phyloP scores from a whole-genome alignment of 495 filamentous ascomycete species.

The Penicillium maclennaniae region DNA sequence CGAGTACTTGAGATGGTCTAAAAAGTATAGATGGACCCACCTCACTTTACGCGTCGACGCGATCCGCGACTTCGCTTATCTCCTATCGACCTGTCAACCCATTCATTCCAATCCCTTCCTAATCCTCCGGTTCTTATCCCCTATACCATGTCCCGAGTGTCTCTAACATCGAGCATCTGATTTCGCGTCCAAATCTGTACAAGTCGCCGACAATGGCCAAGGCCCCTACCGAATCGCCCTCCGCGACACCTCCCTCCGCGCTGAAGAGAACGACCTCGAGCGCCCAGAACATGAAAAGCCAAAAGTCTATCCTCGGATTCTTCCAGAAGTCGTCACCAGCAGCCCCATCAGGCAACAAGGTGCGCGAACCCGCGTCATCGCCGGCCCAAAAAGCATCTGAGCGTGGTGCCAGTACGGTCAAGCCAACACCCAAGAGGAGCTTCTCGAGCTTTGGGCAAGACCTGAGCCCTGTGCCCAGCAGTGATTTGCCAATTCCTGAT shows the following conservation, averaged over 20 bases:
- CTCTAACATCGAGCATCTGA: background rate
- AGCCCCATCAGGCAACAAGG: conserved; percentile 31
- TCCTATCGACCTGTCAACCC: conserved; percentile 2
- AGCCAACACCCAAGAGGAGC: conserved; percentile 31
- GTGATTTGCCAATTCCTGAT: conserved; percentile 52
- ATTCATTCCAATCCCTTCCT: background rate
- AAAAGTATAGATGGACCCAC: background rate
- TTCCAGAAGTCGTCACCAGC: conserved; percentile 65
- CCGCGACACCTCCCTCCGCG: conserved; percentile 34
- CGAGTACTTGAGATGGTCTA: background rate
- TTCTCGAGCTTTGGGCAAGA: conserved; percentile 44
- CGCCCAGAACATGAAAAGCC: conserved; percentile 59
- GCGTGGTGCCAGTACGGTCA: conserved; percentile 23
- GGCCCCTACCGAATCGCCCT: conserved; percentile 36
- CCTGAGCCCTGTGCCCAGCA: conserved; percentile 76
- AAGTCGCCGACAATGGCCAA: conserved; percentile 33
- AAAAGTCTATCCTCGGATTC: conserved; percentile 81
- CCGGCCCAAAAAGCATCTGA: conserved; percentile 42
- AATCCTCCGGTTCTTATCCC: background rate
- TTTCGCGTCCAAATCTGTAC: background rate
- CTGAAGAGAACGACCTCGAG: conserved; percentile 46
- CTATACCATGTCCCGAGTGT: conserved; percentile 4
- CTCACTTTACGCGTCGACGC: conserved; percentile 45
- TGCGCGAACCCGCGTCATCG: conserved; percentile 37
- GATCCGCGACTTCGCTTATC: conserved; percentile 15